Evolutionary conservation across 768 basidiomycete genomes (phyloP).

Genomic region (Lactifluus piperatus): DNA sequence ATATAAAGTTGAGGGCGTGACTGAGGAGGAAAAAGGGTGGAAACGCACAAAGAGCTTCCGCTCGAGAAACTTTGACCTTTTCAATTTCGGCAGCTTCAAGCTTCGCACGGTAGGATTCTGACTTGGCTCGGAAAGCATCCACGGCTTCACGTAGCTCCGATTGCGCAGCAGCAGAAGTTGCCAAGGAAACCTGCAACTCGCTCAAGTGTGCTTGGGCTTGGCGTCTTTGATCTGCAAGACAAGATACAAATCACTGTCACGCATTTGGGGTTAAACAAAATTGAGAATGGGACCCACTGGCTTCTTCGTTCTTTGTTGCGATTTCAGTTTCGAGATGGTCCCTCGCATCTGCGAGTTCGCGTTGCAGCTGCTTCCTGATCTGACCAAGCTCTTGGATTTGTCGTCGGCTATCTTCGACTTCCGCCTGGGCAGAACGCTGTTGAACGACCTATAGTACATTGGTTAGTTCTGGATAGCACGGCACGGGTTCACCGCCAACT

Average conservation of each 20-base stretch:
- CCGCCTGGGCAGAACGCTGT: constrained; percentile 52
- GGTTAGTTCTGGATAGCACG: background rate
- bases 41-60: constrained; percentile 50
- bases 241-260: background rate
- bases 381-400: constrained; percentile 52
- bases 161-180: constrained; percentile 50
- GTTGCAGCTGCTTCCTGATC: constrained; percentile 49
- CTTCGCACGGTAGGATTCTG: constrained; percentile 45
- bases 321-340: constrained; percentile 48
- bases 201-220: constrained; percentile 51
- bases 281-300: constrained; percentile 33
- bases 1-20: background rate
- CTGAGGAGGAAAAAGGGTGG: background rate
- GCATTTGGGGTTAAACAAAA: background rate
- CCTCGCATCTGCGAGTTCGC: constrained; percentile 42
- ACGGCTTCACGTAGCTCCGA: constrained; percentile 60
- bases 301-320: constrained; percentile 47
- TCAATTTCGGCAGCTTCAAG: constrained; percentile 64
- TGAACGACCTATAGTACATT: constrained; percentile 45
- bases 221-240: constrained; percentile 42
- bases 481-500: constrained; percentile 23
- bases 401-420: constrained; percentile 55
- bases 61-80: constrained; percentile 52
- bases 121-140: constrained; percentile 57
- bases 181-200: constrained; percentile 51